A percentile compares a stretch with the other conserved stretches of the same genome.
These are phyloP conservation scores for Nepenthes gracilis DNA, from an alignment of 148 eudicot genomes.

Conservation along the genomic window DNA sequence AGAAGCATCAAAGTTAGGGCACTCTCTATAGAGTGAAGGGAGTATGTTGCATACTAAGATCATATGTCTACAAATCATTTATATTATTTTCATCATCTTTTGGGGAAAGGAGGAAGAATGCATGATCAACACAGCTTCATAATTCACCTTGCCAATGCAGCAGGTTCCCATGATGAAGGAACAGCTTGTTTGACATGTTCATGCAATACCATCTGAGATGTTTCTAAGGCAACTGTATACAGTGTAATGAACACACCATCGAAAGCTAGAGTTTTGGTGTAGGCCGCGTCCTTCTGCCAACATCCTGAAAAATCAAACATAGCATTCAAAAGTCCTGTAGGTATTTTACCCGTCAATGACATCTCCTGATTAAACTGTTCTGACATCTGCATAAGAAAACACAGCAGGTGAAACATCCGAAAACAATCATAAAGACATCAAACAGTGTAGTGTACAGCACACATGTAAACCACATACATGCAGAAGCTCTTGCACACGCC, in stretches of 20 bases:
- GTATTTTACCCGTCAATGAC: constrained; percentile 91
- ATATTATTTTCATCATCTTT: too few relatives aligned
- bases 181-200: constrained; percentile 90
- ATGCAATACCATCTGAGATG: constrained; percentile 72
- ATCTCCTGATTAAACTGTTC: constrained; percentile 93
- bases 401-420: constrained; percentile 1
- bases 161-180: constrained; percentile 96
- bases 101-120: neutral
- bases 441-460: neutral
- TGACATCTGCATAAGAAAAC: constrained; percentile 57
- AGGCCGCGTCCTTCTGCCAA: constrained; percentile 96
- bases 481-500: too few relatives aligned
- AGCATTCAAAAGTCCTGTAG: constrained; percentile 84
- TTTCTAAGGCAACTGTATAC: constrained; percentile 80
- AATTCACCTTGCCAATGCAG: constrained; percentile 79
- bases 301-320: constrained; percentile 93
- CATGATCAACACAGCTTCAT: constrained; percentile 1
- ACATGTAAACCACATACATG: too few relatives aligned
- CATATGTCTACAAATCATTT: too few relatives aligned
- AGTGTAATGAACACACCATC: constrained; percentile 87
- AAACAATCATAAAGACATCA: neutral
- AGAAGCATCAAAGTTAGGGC: too few relatives aligned
- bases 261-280: constrained; percentile 83
- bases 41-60: too few relatives aligned
- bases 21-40: too few relatives aligned